Percentiles rank a stretch among this genome's conserved stretches.
These are phyloP conservation scores for Coprinopsis sp. DNA, from an alignment of 768 basidiomycete species.

Conservation along the genomic window DNA sequence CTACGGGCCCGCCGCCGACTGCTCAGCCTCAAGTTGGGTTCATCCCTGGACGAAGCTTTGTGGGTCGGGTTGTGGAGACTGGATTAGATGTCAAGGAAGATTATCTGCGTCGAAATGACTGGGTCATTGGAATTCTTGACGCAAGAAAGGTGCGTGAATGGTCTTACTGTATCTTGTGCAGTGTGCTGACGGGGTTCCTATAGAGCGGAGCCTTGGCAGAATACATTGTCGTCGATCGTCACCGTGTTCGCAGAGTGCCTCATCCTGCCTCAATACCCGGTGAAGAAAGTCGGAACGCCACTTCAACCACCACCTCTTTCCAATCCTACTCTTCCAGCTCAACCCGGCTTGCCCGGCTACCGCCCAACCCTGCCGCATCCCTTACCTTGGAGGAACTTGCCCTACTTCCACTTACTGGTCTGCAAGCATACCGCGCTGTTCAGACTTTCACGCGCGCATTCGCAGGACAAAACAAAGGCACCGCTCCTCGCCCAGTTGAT, in stretches of 20 bases:
- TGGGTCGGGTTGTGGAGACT: constrained; percentile 76
- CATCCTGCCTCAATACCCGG: constrained; percentile 41
- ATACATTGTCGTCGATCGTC: constrained; percentile 79
- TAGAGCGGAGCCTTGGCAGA: constrained; percentile 87
- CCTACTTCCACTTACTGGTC: constrained; percentile 70
- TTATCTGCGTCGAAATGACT: constrained; percentile 70
- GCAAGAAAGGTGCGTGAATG: constrained; percentile 62
- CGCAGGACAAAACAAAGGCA: constrained; percentile 13
- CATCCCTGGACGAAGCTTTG: constrained; percentile 84
- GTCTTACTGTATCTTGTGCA: constrained; percentile 11
- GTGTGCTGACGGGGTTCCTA: constrained; percentile 15
- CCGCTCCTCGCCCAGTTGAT: neutral
- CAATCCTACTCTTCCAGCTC: constrained; percentile 19
- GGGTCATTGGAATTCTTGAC: constrained; percentile 81
- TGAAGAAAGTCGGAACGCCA: constrained; percentile 14
- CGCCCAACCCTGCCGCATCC: constrained; percentile 7
- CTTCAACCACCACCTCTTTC: constrained; percentile 12
- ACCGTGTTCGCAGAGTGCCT: constrained; percentile 69
- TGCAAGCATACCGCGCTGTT: constrained; percentile 80
- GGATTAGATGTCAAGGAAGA: constrained; percentile 76
- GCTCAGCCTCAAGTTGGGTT: constrained; percentile 54
- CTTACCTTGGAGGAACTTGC: constrained; percentile 69
- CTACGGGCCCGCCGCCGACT: constrained; percentile 14
- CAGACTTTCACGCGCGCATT: constrained; percentile 58
- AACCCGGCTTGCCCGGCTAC: neutral